These are phyloP conservation scores for Ceratocystiopsis brevicomis DNA, from an alignment of 2,329 filamentous ascomycete species.

Conservation along the genomic window DNA sequence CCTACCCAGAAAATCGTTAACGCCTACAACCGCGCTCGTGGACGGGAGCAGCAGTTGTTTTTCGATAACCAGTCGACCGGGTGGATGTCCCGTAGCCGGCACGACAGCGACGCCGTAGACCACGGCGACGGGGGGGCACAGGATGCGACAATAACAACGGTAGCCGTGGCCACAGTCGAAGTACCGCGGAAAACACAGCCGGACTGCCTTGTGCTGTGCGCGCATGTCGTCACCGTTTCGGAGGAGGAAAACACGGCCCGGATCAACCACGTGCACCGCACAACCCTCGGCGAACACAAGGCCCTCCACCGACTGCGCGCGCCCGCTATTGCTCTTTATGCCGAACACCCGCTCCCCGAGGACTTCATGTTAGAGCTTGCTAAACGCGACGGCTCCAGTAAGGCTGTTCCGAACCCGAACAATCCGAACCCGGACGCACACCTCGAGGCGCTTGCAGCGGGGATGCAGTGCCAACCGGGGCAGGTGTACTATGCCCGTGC, in stretches of 20 bases:
- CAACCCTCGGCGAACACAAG: conserved; percentile 3
- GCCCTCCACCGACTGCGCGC: conserved; percentile 3
- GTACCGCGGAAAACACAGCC: conserved; percentile 2
- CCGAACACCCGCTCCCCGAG: not conserved
- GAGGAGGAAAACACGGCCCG: not conserved
- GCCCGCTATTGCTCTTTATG: not conserved
- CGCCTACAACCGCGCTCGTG: conserved; percentile 1
- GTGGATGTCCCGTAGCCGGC: not conserved
- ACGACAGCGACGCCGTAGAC: too few relatives aligned
- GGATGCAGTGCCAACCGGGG: too few relatives aligned
- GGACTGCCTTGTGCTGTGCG: conserved; percentile 5
- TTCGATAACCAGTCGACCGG: conserved; percentile 2
- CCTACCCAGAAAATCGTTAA: conserved; percentile 3
- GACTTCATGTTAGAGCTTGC: conserved; percentile 2
- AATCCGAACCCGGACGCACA: conserved; percentile 1
- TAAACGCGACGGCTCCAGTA: not conserved
- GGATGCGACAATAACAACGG: too few relatives aligned
- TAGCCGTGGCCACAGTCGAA: too few relatives aligned
- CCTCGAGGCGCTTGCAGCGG: not conserved
- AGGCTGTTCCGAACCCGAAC: too few relatives aligned
- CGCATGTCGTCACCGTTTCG: not conserved
- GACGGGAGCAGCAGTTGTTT: conserved; percentile 1
- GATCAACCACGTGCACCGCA: conserved; percentile 2
- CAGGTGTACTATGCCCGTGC: too few relatives aligned
- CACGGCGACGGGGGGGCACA: not conserved